Evolutionary conservation across 208 protist species (phyloP).

Genomic region (Trypanosoma boissoni): DNA sequence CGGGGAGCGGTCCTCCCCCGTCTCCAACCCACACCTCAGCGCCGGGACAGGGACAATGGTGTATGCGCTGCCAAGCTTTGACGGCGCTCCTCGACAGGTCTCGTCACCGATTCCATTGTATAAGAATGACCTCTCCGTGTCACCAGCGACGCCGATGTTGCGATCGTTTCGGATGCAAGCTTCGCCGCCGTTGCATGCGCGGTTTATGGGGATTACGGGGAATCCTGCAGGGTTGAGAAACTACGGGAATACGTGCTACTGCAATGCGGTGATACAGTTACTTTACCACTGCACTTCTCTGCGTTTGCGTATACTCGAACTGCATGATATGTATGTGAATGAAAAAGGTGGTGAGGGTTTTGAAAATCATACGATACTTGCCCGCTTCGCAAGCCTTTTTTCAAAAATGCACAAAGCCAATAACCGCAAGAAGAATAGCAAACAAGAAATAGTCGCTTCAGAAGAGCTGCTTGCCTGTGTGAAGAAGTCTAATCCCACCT

Average conservation of each 20-base stretch:
- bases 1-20: too few species aligned
- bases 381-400: conserved; percentile 64
- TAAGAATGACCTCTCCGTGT: conserved; percentile 24
- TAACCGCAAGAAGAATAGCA: conserved; percentile 53
- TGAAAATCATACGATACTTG: conserved; percentile 63
- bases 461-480: conserved; percentile 47
- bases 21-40: too few species aligned
- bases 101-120: conserved; percentile 17
- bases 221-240: conserved; percentile 85
- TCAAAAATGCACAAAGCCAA: conserved; percentile 84
- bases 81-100: too few species aligned
- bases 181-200: conserved; percentile 54
- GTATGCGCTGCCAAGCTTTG: too few species aligned
- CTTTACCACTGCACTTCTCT: conserved; percentile 90
- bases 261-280: conserved; percentile 87
- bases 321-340: conserved; percentile 57
- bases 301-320: conserved; percentile 66
- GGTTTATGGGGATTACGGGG: conserved; percentile 73
- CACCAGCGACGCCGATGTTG: conserved; percentile 51
- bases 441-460: conserved; percentile 39
- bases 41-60: too few species aligned
- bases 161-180: conserved; percentile 63
- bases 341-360: conserved; percentile 55
- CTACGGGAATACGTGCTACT: conserved; percentile 91
- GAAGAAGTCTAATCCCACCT: conserved; percentile 47